A percentile compares a stretch with the other conserved stretches of the same genome.
Conservation (phyloP, 345 rosid species). For the Gossypium arboreum region DNA sequence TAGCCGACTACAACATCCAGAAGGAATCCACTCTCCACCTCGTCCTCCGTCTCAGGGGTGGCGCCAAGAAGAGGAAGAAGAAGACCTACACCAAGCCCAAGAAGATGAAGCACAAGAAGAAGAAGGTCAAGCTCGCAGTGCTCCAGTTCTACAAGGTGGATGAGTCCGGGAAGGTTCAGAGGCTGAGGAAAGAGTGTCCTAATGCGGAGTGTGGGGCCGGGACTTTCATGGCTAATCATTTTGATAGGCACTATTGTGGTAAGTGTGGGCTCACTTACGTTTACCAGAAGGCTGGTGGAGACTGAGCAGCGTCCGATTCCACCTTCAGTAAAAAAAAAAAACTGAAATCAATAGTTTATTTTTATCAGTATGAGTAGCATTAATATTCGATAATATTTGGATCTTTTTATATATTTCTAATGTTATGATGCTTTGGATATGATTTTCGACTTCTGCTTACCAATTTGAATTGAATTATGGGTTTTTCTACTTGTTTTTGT, state of each 20-base stretch:
- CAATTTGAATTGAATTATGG: background rate
- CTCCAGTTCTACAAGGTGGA: slow-evolving; percentile 13
- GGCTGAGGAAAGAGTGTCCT: slow-evolving; percentile 13
- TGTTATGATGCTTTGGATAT: background rate
- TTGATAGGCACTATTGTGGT: slow-evolving; percentile 11
- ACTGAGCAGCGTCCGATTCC: background rate
- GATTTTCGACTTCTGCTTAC: background rate
- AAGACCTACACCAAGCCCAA: slow-evolving; percentile 10
- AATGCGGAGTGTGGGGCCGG: slow-evolving; percentile 9
- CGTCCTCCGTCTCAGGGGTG: slow-evolving; percentile 5
- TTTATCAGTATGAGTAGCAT: background rate
- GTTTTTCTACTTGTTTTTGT: background rate
- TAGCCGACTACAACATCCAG: slow-evolving; percentile 9
- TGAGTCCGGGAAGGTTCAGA: slow-evolving; percentile 9
- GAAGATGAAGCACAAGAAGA: slow-evolving; percentile 14
- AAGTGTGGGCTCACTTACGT: slow-evolving; percentile 8
- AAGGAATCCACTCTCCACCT: slow-evolving; percentile 9
- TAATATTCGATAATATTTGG: background rate
- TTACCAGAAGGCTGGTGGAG: slow-evolving; percentile 10
- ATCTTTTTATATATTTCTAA: background rate
- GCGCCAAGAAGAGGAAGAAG: slow-evolving; percentile 13
- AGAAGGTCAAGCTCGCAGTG: slow-evolving; percentile 10
- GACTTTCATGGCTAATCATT: slow-evolving; percentile 9
- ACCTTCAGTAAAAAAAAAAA: background rate
- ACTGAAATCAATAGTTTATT: background rate